These are phyloP conservation scores for Fusarium metavorans DNA, from an alignment of 2,329 filamentous ascomycete genomes.

Conservation along the genomic window DNA sequence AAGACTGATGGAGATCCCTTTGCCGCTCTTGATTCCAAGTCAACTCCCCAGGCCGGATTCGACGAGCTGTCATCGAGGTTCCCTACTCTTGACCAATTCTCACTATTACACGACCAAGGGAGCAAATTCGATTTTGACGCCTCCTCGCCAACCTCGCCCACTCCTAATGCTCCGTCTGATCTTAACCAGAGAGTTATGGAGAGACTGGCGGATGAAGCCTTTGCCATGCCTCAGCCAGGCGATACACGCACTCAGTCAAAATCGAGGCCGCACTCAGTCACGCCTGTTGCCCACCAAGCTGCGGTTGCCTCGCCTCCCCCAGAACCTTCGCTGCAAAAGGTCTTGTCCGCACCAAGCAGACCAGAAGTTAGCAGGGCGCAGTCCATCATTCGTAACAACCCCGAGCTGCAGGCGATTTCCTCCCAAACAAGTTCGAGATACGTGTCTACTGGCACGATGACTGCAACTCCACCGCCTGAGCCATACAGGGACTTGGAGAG, in stretches of 20 bases:
- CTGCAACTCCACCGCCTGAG: constrained; percentile 68
- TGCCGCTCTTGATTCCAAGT: constrained; percentile 81
- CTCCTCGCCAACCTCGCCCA: constrained; percentile 60
- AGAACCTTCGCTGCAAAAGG: constrained; percentile 52
- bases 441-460: constrained; percentile 82
- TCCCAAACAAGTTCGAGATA: constrained; percentile 56
- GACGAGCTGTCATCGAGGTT: constrained; percentile 91
- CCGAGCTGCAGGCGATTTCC: constrained; percentile 70
- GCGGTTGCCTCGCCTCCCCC: constrained; percentile 42
- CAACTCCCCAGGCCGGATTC: constrained; percentile 59
- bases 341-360: constrained; percentile 56
- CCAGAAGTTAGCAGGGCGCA: constrained; percentile 70
- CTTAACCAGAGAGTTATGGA: constrained; percentile 77
- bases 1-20: constrained; percentile 85
- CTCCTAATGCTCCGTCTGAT: constrained; percentile 57
- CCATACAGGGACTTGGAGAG: constrained; percentile 41
- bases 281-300: constrained; percentile 42
- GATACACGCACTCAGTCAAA: constrained; percentile 33
- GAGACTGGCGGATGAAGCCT: constrained; percentile 86
- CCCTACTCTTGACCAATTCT: constrained; percentile 92
- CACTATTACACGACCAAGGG: constrained; percentile 86
- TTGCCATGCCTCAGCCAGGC: constrained; percentile 62
- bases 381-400: constrained; percentile 72
- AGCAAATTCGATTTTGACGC: constrained; percentile 86
- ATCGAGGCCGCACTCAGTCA: constrained; percentile 48